A percentile compares a stretch with the other conserved stretches of the same genome.
phyloP scores from a whole-genome alignment of 2,329 filamentous ascomycete genomes.

The Hyphodiscus sp. region DNA sequence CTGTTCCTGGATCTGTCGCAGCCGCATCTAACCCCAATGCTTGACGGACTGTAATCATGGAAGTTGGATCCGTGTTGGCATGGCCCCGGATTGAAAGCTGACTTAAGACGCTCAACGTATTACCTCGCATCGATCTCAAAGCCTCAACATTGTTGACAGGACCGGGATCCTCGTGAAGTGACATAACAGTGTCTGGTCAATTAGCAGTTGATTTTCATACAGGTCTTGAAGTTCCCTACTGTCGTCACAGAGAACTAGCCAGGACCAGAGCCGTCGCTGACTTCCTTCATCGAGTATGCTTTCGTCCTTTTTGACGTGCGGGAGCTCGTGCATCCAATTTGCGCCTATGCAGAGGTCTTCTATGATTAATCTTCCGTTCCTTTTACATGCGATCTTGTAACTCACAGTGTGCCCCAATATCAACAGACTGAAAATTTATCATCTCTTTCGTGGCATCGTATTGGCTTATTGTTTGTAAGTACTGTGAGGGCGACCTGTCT shows the following conservation, averaged over 20 bases:
- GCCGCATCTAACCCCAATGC: conserved; percentile 26
- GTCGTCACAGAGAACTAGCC: conserved; percentile 63
- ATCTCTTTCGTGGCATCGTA: conserved; percentile 58
- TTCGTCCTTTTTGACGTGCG: conserved; percentile 27
- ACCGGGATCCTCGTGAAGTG: conserved; percentile 55
- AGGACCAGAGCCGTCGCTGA: conserved; percentile 57
- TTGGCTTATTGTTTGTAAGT: conserved; percentile 21
- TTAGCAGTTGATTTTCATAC: conserved; percentile 2
- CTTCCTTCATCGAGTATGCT: conserved; percentile 29
- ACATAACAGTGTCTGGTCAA: conserved; percentile 57
- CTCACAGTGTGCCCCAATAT: conserved; percentile 59
- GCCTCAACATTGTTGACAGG: conserved; percentile 25
- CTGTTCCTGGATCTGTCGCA: conserved; percentile 29
- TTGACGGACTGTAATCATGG: conserved; percentile 27
- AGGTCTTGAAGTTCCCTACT: conserved; percentile 33
- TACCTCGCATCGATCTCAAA: conserved; percentile 39
- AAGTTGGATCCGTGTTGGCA: conserved; percentile 23
- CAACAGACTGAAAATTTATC: conserved; percentile 70
- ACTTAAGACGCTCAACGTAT: conserved; percentile 53
- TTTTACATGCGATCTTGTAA: conserved; percentile 1
- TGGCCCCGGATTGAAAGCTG: conserved; percentile 51
- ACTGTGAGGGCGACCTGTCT: not conserved
- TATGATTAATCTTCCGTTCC: conserved; percentile 14
- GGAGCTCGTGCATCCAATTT: conserved; percentile 51
- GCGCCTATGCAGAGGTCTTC: conserved; percentile 64